Evolutionary conservation across 1,284 basidiomycete genomes (phyloP).

Genomic region (Cryptococcus depauperatus): DNA sequence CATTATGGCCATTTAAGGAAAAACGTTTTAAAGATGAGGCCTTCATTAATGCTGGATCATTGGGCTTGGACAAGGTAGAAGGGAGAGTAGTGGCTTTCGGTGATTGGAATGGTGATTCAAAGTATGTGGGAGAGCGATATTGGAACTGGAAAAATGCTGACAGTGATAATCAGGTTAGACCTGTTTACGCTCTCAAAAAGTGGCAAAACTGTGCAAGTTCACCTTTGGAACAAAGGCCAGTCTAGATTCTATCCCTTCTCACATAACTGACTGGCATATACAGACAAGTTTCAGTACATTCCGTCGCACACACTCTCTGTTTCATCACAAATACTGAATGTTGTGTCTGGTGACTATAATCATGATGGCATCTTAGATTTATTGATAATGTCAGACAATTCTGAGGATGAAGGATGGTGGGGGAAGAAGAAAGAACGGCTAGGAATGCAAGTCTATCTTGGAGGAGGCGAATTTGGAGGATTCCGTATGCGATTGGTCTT

Average conservation of each 20-base stretch:
- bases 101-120: constrained; percentile 92
- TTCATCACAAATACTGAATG: constrained; percentile 50
- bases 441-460: constrained; percentile 60
- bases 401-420: constrained; percentile 47
- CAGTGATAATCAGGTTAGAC: constrained; percentile 50
- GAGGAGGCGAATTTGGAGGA: constrained; percentile 54
- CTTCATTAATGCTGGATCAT: constrained; percentile 67
- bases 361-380: constrained; percentile 85
- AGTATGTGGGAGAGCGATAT: constrained; percentile 52
- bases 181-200: constrained; percentile 65
- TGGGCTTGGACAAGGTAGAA: constrained; percentile 61
- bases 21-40: constrained; percentile 82
- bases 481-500: constrained; percentile 55
- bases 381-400: constrained; percentile 66
- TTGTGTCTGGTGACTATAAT: constrained; percentile 86
- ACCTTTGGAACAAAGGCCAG: constrained; percentile 77
- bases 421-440: constrained; percentile 44
- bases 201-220: constrained; percentile 63
- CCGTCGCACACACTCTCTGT: constrained; percentile 28
- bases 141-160: background rate
- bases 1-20: constrained; percentile 68
- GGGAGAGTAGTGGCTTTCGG: constrained; percentile 74
- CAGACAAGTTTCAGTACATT: constrained; percentile 47
- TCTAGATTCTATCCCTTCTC: background rate
- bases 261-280: constrained; percentile 16